phyloP scores from a whole-genome alignment of 2,329 filamentous ascomycete species.

The Diaporthe caulivora region DNA sequence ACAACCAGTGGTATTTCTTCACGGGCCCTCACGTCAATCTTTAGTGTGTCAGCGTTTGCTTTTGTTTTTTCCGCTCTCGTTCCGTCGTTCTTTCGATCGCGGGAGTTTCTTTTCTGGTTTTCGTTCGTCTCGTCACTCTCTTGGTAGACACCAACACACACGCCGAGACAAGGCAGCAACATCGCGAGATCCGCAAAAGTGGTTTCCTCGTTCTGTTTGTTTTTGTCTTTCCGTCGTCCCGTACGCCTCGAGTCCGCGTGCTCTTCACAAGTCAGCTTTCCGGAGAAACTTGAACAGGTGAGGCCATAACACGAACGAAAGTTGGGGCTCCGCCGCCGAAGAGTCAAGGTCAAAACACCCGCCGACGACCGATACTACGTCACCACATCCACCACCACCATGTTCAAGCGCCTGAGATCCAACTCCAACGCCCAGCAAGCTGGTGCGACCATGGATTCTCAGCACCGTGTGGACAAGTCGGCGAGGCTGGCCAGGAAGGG shows the following conservation, averaged over 20 bases:
- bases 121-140: slow-evolving; percentile 69
- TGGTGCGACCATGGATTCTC: slow-evolving; percentile 49
- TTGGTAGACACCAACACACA: slow-evolving; percentile 48
- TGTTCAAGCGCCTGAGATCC: slow-evolving; percentile 93
- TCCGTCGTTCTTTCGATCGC: slow-evolving; percentile 52
- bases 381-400: slow-evolving; percentile 63
- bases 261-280: slow-evolving; percentile 37
- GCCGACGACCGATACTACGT: slow-evolving; percentile 33
- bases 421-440: slow-evolving; percentile 67
- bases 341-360: slow-evolving; percentile 32
- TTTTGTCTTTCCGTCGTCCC: slow-evolving; percentile 47
- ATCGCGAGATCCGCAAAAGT: slow-evolving; percentile 36
- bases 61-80: slow-evolving; percentile 50
- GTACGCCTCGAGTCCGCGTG: slow-evolving; percentile 49
- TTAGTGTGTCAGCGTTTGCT: slow-evolving; percentile 53
- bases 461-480: slow-evolving; percentile 84
- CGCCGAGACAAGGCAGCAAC: slow-evolving; percentile 41
- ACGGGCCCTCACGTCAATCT: slow-evolving; percentile 65
- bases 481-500: slow-evolving; percentile 81
- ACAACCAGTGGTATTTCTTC: slow-evolving; percentile 58
- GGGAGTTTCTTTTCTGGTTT: slow-evolving; percentile 44
- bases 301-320: slow-evolving; percentile 36
- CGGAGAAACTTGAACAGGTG: slow-evolving; percentile 32
- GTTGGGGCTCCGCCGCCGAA: slow-evolving; percentile 34
- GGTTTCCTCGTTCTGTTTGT: slow-evolving; percentile 53